Evolutionary conservation across 2,329 filamentous ascomycete species (phyloP).

Genomic region (Fusarium illudens): DNA sequence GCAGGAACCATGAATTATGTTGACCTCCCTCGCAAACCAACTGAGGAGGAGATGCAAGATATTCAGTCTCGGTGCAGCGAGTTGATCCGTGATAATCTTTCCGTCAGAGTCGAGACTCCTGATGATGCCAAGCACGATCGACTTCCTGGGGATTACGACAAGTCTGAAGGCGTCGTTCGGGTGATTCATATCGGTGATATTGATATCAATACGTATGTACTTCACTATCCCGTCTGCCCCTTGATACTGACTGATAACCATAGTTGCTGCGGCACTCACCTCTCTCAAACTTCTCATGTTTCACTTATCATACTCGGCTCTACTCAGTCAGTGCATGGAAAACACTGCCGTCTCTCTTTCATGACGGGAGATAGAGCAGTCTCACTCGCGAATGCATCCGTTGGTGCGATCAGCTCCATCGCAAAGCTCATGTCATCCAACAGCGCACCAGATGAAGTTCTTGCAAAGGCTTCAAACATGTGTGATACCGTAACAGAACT

Average conservation of each 20-base stretch:
- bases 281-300: slow-evolving; percentile 45
- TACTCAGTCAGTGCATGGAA: slow-evolving; percentile 43
- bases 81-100: slow-evolving; percentile 35
- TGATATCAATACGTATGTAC: slow-evolving; percentile 44
- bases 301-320: slow-evolving; percentile 42
- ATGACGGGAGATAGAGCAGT: slow-evolving; percentile 43
- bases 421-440: slow-evolving; percentile 41
- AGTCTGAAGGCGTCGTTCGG: slow-evolving; percentile 41
- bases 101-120: slow-evolving; percentile 40
- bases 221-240: rapidly evolving
- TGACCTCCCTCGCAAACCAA: slow-evolving; percentile 42
- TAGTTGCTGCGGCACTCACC: slow-evolving; percentile 46
- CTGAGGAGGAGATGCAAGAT: slow-evolving; percentile 31
- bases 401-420: slow-evolving; percentile 35
- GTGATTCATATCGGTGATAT: slow-evolving; percentile 43
- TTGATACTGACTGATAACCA: rapidly evolving
- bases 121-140: slow-evolving; percentile 36
- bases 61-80: slow-evolving; percentile 42
- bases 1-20: slow-evolving; percentile 45
- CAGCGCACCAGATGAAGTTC: slow-evolving; percentile 33
- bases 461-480: slow-evolving; percentile 20
- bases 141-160: slow-evolving; percentile 44
- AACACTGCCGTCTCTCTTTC: slow-evolving; percentile 45
- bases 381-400: slow-evolving; percentile 30
- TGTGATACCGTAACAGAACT: slow-evolving; percentile 30